Evolutionary conservation across 2,329 filamentous ascomycete species (phyloP), one percentile per base, ranked within the genome.

Genomic region (Pestalotiopsis sp.): DNA sequence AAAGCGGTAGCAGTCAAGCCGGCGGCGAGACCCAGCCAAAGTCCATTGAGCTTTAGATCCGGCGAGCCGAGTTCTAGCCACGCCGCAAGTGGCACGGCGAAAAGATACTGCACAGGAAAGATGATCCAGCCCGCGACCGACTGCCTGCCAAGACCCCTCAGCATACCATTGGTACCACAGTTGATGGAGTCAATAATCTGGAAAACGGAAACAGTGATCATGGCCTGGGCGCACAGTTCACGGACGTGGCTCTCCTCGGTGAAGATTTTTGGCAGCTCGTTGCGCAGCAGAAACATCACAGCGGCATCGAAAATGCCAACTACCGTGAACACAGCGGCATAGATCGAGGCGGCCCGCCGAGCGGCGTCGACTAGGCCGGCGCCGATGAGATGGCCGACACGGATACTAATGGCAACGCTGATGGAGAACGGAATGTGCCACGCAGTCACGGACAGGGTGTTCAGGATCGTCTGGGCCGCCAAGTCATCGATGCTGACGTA

Each of bases 391-490:
- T 83, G 79, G 1, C 82, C 82, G 20, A 84, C 76, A 4, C 82
- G 79, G 4, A 81, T 84, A 67, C 78, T 81, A 23, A 81, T 76
- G 25, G 80, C 81, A 13, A 84, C 80, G 52, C 79, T 79, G 36
- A 83, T 73, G 1, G 80, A 81, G 70, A 83, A 83, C 0, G 82
- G 82, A 7, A 83, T 78, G 64, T 83, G 81, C 80, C 81, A 83
- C 59, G 79, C 76, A 1, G 83, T 76, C 23, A 82, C 76, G 2
- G 80, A 81, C 1, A 80, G 77, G 0, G 81, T 83, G 4, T 77
- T 81, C 68, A 83, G 69, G 12, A 83, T 75, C 4, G 80, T 80
- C 71, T 83, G 81, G 6, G 81, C 81, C 2, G 82, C 82, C 1
- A 83, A 77, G 63, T 83, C 79, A 4, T 77, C 76, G 1, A 82